These are phyloP conservation scores for Ganoderma multipileum DNA, from an alignment of 1,284 basidiomycete genomes.

Conservation along the genomic window DNA sequence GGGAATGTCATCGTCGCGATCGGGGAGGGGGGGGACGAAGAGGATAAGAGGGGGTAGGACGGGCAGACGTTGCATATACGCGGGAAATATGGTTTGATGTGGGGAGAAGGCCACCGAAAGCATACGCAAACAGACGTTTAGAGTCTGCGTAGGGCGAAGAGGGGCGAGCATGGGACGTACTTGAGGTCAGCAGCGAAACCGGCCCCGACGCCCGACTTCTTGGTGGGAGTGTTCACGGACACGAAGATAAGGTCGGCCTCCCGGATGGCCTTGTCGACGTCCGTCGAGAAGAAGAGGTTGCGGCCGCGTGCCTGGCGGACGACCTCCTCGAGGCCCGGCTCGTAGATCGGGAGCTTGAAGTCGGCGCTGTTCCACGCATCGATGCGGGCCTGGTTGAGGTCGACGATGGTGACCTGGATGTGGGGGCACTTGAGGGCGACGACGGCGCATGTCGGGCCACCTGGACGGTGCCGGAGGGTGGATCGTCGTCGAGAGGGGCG, in stretches of 20 bases:
- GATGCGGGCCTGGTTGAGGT: constrained; percentile 93
- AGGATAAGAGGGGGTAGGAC: constrained; percentile 1
- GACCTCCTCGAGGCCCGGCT: constrained; percentile 96
- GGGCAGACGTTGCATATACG: not conserved
- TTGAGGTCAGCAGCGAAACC: constrained; percentile 98
- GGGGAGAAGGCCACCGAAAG: not conserved
- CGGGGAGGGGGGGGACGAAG: constrained; percentile 6
- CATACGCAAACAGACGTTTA: constrained; percentile 6
- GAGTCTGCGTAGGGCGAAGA: not conserved
- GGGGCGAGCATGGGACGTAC: constrained; percentile 50
- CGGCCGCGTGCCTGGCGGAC: constrained; percentile 88
- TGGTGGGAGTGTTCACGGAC: constrained; percentile 97
- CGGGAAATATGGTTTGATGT: not conserved
- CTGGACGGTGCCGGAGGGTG: constrained; percentile 47
- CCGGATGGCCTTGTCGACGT: constrained; percentile 91
- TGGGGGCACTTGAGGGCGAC: constrained; percentile 96
- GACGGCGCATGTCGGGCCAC: constrained; percentile 94
- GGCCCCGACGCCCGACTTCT: constrained; percentile 96
- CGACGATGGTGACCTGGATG: constrained; percentile 96
- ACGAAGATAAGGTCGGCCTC: constrained; percentile 94
- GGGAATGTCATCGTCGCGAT: constrained; percentile 8
- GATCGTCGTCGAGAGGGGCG: not conserved
- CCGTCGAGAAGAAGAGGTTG: constrained; percentile 97
- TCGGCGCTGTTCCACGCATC: constrained; percentile 93
- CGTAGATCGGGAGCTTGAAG: constrained; percentile 90